Base-by-base conservation (phyloP, 805 yeast genomes). In the Myxozyma sirexii region DNA sequence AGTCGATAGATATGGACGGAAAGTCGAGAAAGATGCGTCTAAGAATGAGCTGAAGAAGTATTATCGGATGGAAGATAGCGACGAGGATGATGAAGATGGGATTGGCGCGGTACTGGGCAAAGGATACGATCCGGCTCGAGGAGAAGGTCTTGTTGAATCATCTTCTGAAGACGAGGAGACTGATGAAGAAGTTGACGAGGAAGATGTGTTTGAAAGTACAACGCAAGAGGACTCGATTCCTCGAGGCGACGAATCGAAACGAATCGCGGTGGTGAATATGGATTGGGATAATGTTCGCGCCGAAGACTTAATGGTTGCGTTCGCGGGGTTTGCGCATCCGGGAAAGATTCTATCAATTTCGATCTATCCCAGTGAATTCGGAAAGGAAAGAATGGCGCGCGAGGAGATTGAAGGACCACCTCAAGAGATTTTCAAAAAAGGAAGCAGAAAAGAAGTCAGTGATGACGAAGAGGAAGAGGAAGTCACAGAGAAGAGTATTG, bases 251-350 rank as follows among this genome's bases (percentile, higher is more conserved):
- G 96, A 97, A 31, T 80, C 96, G 0, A 77, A 76, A 35, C 78
- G 88, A 4, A 79, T 94, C 69, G 99, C 99, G 0, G 97, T 87
- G 1, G 98, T 94, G 31, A 94, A 94, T 70, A 78, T 94, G 82
- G 99, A 94, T 71, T 94, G 99, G 99, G 99, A 94, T 68, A 88
- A 94, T 70, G 80, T 94, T n/a, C 82, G 84, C 47, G 88, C 98
- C 0, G 83, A 83, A 3, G 98, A 94, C 71, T 76, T 93, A 64
- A 83, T 89, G 87, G 96, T 96, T 3, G 87, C 98, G 0, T 90
- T 93, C 68, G 76, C 85, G 6, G 84, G 96, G 56, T 94, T 93
- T 75, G 85, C 88, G 23, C 74, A 83, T 23, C 85, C 82, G 37
- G 96, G 96, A 1, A 76, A 77, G 46, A 86, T 93, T 56, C 72